These are phyloP conservation scores for Sclerotinia borealis DNA, from an alignment of 2,329 filamentous ascomycete species.

Conservation along the genomic window DNA sequence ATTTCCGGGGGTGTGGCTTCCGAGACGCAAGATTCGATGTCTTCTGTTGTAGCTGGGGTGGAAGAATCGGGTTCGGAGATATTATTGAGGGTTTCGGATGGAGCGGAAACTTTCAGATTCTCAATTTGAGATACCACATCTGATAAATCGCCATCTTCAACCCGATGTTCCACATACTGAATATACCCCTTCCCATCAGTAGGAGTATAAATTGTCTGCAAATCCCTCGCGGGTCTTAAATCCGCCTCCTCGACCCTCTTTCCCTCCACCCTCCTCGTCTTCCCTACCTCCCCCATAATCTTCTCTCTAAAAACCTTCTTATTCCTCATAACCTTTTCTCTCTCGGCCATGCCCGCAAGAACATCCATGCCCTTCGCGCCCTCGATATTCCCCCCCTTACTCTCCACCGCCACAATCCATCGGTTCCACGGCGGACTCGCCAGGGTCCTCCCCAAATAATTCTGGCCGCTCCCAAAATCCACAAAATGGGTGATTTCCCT, in stretches of 20 bases:
- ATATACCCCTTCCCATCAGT: conserved; percentile 62
- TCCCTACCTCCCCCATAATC: conserved; percentile 36
- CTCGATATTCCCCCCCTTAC: conserved; percentile 76
- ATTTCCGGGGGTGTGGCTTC: neutral
- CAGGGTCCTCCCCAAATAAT: conserved; percentile 84
- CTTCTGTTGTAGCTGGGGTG: neutral
- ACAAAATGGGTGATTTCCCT: conserved; percentile 75
- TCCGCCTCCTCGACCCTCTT: conserved; percentile 34
- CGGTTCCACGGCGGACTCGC: conserved; percentile 81
- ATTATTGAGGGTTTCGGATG: neutral
- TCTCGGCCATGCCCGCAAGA: conserved; percentile 68
- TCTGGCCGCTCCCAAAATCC: conserved; percentile 94
- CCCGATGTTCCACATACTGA: conserved; percentile 69
- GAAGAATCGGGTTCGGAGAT: neutral
- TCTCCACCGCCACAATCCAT: conserved; percentile 86
- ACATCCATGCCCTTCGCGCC: conserved; percentile 81
- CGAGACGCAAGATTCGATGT: neutral
- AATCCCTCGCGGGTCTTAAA: conserved; percentile 45
- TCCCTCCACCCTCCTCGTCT: neutral
- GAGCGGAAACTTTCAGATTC: conserved; percentile 33
- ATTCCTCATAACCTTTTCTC: conserved; percentile 68
- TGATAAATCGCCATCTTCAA: conserved; percentile 67
- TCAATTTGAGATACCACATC: conserved; percentile 60
- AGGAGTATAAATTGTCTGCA: conserved; percentile 47
- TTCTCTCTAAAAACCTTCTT: conserved; percentile 65